phyloP scores from a whole-genome alignment of 1,284 basidiomycete species.

The Bondarzewia mesenterica region DNA sequence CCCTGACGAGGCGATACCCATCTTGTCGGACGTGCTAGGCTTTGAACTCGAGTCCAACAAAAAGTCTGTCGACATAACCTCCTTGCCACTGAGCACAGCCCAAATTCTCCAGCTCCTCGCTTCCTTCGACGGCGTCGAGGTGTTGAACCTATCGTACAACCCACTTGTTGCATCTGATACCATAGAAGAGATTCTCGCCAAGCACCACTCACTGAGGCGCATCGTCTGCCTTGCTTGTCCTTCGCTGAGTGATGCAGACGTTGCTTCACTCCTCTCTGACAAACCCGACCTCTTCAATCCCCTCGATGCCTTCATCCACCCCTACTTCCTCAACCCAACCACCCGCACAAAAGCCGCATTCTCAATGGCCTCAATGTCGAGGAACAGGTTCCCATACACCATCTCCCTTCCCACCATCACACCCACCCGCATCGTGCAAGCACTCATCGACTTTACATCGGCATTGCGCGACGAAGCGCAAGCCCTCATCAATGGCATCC shows the following conservation, averaged over 20 bases:
- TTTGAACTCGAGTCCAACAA: slow-evolving; percentile 1
- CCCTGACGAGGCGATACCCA: slow-evolving; percentile 15
- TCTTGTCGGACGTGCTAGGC: slow-evolving; percentile 16
- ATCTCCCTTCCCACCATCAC: too few species aligned
- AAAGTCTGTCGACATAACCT: slow-evolving; percentile 17
- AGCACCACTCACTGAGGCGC: slow-evolving; percentile 15
- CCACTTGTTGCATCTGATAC: slow-evolving; percentile 12
- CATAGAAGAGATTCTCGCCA: slow-evolving; percentile 14
- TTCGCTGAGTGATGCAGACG: slow-evolving; percentile 15
- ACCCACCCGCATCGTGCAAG: too few species aligned
- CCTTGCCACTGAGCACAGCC: slow-evolving; percentile 13
- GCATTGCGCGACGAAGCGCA: too few species aligned
- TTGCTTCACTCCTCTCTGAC: slow-evolving; percentile 14
- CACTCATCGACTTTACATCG: too few species aligned
- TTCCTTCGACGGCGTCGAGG: slow-evolving; percentile 8
- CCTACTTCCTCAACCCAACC: slow-evolving; percentile 15
- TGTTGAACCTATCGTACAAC: slow-evolving; percentile 21
- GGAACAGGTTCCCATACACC: too few species aligned
- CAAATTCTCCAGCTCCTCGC: slow-evolving; percentile 16
- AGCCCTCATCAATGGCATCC: too few species aligned
- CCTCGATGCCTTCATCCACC: slow-evolving; percentile 23
- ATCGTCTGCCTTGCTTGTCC: slow-evolving; percentile 21
- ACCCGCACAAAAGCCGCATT: too few species aligned
- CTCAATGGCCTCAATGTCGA: too few species aligned
- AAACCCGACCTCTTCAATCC: slow-evolving; percentile 17